These are phyloP conservation scores for Obba rivulosa DNA, from an alignment of 768 basidiomycete species.

Conservation along the genomic window DNA sequence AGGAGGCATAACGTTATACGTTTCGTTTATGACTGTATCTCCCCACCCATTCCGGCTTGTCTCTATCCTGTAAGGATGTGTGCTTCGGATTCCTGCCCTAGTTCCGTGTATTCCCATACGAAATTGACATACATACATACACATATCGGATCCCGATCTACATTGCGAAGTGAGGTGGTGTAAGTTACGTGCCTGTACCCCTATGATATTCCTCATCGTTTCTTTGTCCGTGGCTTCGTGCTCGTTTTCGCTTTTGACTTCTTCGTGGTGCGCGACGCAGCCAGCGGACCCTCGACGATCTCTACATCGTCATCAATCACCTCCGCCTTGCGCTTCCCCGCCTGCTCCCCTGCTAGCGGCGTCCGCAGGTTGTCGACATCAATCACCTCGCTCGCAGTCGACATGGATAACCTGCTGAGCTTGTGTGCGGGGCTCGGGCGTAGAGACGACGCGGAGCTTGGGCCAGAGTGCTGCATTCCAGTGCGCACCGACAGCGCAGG, in stretches of 20 bases:
- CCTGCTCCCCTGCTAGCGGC: slow-evolving; percentile 11
- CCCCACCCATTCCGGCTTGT: too few species aligned
- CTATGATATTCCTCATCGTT: too few species aligned
- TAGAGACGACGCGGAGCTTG: slow-evolving; percentile 22
- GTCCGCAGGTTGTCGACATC: slow-evolving; percentile 39
- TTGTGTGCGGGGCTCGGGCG: slow-evolving; percentile 46
- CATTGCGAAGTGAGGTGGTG: too few species aligned
- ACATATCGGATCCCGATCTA: too few species aligned
- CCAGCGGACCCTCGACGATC: slow-evolving; percentile 20
- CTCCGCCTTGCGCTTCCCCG: slow-evolving; percentile 47
- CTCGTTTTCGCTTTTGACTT: slow-evolving; percentile 17
- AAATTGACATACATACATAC: too few species aligned
- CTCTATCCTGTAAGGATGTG: too few species aligned
- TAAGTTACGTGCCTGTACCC: too few species aligned
- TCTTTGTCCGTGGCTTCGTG: slow-evolving; percentile 21
- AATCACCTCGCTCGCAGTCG: slow-evolving; percentile 30
- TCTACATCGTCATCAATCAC: slow-evolving; percentile 26
- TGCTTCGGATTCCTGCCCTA: too few species aligned
- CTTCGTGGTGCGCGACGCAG: slow-evolving; percentile 15
- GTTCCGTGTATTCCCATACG: too few species aligned
- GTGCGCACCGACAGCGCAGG: slow-evolving; percentile 49
- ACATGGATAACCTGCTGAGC: slow-evolving; percentile 25
- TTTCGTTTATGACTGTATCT: too few species aligned
- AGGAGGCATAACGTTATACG: too few species aligned
- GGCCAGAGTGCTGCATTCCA: slow-evolving; percentile 5